Base-by-base conservation (phyloP, 371 early-diverging fungal genomes). In the Capillidium heterosporum region DNA sequence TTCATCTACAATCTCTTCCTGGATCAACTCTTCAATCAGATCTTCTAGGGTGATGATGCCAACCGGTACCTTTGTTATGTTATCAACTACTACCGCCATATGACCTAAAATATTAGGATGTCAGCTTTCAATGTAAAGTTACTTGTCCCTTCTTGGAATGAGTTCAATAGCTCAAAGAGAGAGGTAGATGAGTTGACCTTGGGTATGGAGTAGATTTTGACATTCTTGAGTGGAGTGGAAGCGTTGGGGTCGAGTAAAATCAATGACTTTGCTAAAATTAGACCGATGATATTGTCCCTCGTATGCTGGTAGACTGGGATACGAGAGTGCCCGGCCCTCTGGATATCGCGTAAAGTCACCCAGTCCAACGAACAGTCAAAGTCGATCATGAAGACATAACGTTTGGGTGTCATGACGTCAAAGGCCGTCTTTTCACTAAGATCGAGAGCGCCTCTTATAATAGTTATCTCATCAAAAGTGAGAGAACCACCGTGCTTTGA, bases 11-110 rank as follows among this genome's bases (percentile, higher is more conserved):
- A 93, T 92, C 67, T 93, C 90, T 59, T 82, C 83, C 15, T 87
- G 87, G 64, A 96, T 83, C n/a, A 95, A 68, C 69, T 94, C 95
- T 67, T 96, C 95, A 60, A 96, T 89, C 11, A 96, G 89, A 65
- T 96, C 97, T 63, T 96, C 97, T 31, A 95, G 68, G 0, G 97
- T 96, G 46, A 96, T 84, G 8, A 95, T 87, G 7, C 97, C 97
- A n/a, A 95, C 64, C 2, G 82, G 71, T 21, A 66, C 67, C 27
- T 64, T 60, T 49, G 64, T 60, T 51, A 69, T 64, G 23, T 69
- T 70, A 42, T 74, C 68, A 0, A 81, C 78, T 11, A 86, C 84
- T n/a, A 83, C 65, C 0, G 84, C 80, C 76, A 80, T 78, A 60
- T 82, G 82, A 54, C 88, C 52, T 58, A 24, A 15, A 24, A 31